Evolutionary conservation across 2,329 filamentous ascomycete species (phyloP), one percentile per base, ranked within the genome.

Genomic region (Verticillium nubilum): DNA sequence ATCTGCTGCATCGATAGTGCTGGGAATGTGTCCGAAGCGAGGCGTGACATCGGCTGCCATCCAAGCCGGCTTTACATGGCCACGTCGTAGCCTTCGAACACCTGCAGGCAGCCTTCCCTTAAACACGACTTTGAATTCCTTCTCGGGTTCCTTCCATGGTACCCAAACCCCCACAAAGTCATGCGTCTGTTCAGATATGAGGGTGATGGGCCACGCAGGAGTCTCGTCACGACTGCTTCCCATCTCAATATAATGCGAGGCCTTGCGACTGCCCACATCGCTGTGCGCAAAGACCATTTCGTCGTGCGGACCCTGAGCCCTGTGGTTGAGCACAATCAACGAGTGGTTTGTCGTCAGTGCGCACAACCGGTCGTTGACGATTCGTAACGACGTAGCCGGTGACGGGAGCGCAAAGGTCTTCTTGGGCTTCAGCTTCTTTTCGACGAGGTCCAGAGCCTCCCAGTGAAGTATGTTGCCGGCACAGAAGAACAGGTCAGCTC

Each of bases 401-500:
- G 85, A 87, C 31, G 78, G 77, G 4, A 88, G 71, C 15, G 76
- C 70, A 60, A 80, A 78, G 29, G 73, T 70, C 50, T 78, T 81
- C 59, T 77, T 70, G 5, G 73, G 69, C 58, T 73, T 79, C 52
- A 88, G 74, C 60, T 76, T 83, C 67, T 80, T 85, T 31, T 83
- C 76, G 3, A 63, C 65, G 2, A 75, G 61, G 58, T 86, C 80
- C 2, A 88, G 76, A 19, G 78, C 72, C 42, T 85, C 79, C 76
- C 83, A 87, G 56, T 83, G 77, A 1, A 92, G 68, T 1, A 68
- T 76, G 15, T 69, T 73, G 62, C 87, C 76, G 62, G 77, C 72
- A 68, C 85, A 82, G 72, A 82, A 79, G 63, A 89, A 79, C 54
- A 89, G 70, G 61, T 84, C 76, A 59, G 83, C 76, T 3, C 79